Conservation (phyloP, 1,139 yeast species). For the Yamadazyma diddensiae region DNA sequence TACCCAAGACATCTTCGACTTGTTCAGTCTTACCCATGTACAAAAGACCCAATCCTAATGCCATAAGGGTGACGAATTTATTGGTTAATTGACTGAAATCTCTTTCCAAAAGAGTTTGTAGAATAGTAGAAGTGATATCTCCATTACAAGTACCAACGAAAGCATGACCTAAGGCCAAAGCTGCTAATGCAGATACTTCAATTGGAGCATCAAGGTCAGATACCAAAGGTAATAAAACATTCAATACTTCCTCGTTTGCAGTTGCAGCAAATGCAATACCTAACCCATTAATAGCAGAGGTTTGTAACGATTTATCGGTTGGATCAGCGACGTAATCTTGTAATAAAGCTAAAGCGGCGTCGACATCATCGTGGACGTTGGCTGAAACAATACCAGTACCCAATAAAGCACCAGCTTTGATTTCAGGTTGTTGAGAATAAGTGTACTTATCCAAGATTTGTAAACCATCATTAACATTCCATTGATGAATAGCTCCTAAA, state of each 20-base stretch:
- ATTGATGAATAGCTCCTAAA: slow-evolving; percentile 83
- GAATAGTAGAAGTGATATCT: slow-evolving; percentile 84
- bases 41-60: slow-evolving; percentile 86
- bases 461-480: slow-evolving; percentile 89
- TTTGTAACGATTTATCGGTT: slow-evolving; percentile 50
- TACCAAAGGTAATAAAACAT: slow-evolving; percentile 77
- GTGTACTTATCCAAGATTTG: slow-evolving; percentile 87
- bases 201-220: slow-evolving; percentile 74
- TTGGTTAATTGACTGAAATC: slow-evolving; percentile 72
- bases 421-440: slow-evolving; percentile 80
- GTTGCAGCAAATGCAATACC: slow-evolving; percentile 97
- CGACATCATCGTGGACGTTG: slow-evolving; percentile 94
- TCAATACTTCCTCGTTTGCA: slow-evolving; percentile 78
- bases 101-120: slow-evolving; percentile 88
- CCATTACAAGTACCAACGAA: slow-evolving; percentile 97
- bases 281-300: slow-evolving; percentile 85
- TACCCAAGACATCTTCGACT: slow-evolving; percentile 92
- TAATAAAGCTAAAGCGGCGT: slow-evolving; percentile 81
- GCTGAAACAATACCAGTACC: slow-evolving; percentile 96
- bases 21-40: slow-evolving; percentile 94
- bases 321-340: slow-evolving; percentile 70
- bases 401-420: slow-evolving; percentile 93
- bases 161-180: slow-evolving; percentile 88
- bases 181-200: slow-evolving; percentile 83
- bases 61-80: slow-evolving; percentile 87